Conservation (phyloP, 2,329 filamentous ascomycete genomes). For the Nannizzia gypsea region DNA sequence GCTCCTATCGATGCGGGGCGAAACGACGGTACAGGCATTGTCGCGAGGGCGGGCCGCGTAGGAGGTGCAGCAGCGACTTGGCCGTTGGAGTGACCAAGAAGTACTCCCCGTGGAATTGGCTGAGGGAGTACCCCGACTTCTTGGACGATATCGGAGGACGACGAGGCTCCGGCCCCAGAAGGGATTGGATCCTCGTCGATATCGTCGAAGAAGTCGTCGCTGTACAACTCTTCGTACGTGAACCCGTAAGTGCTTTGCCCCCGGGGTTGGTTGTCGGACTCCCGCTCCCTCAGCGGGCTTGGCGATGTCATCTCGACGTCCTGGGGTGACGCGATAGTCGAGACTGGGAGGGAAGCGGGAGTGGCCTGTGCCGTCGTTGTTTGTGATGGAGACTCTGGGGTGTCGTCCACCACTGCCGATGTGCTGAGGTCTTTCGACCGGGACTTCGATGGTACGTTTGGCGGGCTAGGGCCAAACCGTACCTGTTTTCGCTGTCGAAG, state of each 20-base stretch:
- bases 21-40: slow-evolving; percentile 14
- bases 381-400: neutral
- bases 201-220: slow-evolving; percentile 13
- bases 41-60: slow-evolving; percentile 10
- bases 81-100: slow-evolving; percentile 5
- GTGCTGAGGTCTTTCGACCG: neutral
- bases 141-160: neutral
- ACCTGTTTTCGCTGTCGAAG: slow-evolving; percentile 22
- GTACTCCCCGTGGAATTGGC: neutral
- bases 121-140: slow-evolving; percentile 4
- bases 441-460: slow-evolving; percentile 24
- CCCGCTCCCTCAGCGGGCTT: neutral
- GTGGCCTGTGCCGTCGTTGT: neutral
- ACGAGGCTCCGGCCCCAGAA: neutral
- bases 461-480: slow-evolving; percentile 25
- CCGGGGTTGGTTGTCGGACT: slow-evolving; percentile 2
- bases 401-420: neutral
- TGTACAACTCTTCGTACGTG: slow-evolving; percentile 23
- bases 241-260: slow-evolving; percentile 19
- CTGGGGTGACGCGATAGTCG: neutral
- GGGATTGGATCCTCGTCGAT: slow-evolving; percentile 7
- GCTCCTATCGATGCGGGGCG: slow-evolving; percentile 17
- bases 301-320: slow-evolving; percentile 7
- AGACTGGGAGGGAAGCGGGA: neutral
- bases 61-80: slow-evolving; percentile 2